Evolutionary conservation across 1,284 basidiomycete genomes (phyloP).

Genomic region (Crocinoboletus sp.): DNA sequence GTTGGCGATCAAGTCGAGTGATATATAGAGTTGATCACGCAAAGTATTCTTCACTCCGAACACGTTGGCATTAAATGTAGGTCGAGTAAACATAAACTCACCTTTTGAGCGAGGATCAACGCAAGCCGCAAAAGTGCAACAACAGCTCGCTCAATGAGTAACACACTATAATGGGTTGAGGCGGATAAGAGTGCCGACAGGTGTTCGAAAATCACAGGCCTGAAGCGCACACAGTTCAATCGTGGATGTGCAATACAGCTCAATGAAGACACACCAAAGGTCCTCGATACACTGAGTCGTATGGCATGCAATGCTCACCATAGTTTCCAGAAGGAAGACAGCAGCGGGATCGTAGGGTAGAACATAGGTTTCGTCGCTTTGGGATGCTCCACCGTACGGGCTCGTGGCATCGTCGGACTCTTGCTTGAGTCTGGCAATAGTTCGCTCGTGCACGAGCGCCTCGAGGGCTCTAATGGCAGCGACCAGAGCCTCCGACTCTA

Average conservation of each 20-base stretch:
- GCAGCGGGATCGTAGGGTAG: constrained; percentile 93
- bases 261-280: constrained; percentile 60
- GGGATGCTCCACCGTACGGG: constrained; percentile 33
- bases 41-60: constrained; percentile 51
- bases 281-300: constrained; percentile 78
- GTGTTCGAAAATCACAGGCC: constrained; percentile 93
- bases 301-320: constrained; percentile 83
- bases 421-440: constrained; percentile 69
- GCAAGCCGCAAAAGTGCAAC: constrained; percentile 85
- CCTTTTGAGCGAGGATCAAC: constrained; percentile 73
- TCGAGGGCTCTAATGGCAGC: constrained; percentile 86
- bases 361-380: constrained; percentile 42
- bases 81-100: constrained; percentile 33
- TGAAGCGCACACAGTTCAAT: constrained; percentile 30
- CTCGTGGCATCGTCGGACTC: constrained; percentile 52
- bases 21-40: constrained; percentile 91
- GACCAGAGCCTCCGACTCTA: constrained; percentile 74
- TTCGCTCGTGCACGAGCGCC: constrained; percentile 82
- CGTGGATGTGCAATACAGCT: background rate
- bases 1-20: constrained; percentile 84
- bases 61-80: background rate
- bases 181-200: constrained; percentile 76
- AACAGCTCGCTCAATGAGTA: constrained; percentile 94
- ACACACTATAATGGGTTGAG: constrained; percentile 78
- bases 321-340: constrained; percentile 90